Evolutionary conservation across 441 rosid species (phyloP).

Genomic region (Adansonia madagascariensis): DNA sequence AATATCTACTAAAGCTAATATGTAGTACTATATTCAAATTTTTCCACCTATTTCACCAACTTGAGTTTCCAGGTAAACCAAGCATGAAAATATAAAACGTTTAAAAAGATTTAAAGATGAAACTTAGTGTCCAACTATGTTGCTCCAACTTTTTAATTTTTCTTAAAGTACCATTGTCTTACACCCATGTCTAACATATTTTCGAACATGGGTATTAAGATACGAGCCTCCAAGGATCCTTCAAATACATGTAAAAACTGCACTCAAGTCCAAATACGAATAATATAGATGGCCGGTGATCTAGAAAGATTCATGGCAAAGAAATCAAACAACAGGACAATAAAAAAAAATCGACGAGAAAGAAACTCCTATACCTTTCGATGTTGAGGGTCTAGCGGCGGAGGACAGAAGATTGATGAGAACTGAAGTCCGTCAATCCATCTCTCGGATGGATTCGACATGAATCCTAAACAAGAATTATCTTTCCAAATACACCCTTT

Average conservation of each 20-base stretch:
- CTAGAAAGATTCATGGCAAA: slow-evolving; percentile 12
- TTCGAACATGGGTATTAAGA: no score
- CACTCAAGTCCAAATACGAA: no score
- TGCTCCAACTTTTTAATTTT: no score
- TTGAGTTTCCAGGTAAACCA: not conserved
- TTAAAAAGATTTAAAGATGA: not conserved
- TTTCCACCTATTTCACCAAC: not conserved
- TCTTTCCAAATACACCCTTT: slow-evolving; percentile 25
- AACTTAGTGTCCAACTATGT: no score
- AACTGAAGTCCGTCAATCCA: slow-evolving; percentile 95
- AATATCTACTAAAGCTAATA: not conserved
- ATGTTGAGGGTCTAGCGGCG: slow-evolving; percentile 78
- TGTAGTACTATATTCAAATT: not conserved
- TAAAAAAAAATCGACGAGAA: not conserved
- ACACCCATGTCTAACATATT: no score
- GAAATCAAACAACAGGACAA: not conserved
- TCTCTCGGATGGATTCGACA: slow-evolving; percentile 81
- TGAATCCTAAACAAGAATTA: slow-evolving; percentile 26
- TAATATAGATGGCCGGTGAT: no score
- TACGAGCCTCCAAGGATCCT: no score
- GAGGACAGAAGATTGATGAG: slow-evolving; percentile 91
- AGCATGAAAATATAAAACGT: not conserved
- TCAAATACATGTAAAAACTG: no score
- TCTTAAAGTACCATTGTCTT: no score
- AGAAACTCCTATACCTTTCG: slow-evolving; percentile 57